These are phyloP conservation scores for Trichoderma endophyticum DNA, from an alignment of 2,329 filamentous ascomycete species.

Conservation along the genomic window DNA sequence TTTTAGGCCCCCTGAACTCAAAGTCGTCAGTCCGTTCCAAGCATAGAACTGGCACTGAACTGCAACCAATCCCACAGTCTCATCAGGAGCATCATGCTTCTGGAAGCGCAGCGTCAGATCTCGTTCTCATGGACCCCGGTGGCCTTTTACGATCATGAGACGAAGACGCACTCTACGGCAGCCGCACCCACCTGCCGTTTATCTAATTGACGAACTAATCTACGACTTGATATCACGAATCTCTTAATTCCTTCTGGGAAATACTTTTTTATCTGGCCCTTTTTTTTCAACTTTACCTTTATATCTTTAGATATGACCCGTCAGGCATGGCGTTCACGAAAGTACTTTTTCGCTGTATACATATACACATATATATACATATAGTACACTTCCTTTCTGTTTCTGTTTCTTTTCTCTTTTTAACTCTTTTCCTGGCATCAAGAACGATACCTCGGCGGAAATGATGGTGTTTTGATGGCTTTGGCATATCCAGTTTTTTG, in stretches of 20 bases:
- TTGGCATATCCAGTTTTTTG: background rate
- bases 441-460: background rate
- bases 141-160: constrained; percentile 37
- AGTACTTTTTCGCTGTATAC: background rate
- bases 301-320: constrained; percentile 1
- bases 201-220: constrained; percentile 2
- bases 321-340: constrained; percentile 1
- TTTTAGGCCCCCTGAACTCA: constrained; percentile 50
- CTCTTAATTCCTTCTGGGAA: background rate
- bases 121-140: constrained; percentile 39
- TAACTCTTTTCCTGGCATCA: background rate
- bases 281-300: background rate
- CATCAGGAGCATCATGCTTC: constrained; percentile 34
- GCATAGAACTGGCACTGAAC: constrained; percentile 39
- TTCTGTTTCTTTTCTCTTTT: background rate
- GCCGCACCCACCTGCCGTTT: constrained; percentile 10
- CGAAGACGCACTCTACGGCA: constrained; percentile 1
- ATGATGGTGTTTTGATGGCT: background rate
- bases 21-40: constrained; percentile 31
- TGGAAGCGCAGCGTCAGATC: constrained; percentile 30
- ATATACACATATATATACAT: background rate
- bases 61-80: constrained; percentile 46
- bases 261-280: background rate
- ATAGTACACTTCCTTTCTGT: background rate
- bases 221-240: constrained; percentile 5